Evolutionary conservation across 2,329 filamentous ascomycete species (phyloP).

Genomic region (Talaromyces funiculosus): DNA sequence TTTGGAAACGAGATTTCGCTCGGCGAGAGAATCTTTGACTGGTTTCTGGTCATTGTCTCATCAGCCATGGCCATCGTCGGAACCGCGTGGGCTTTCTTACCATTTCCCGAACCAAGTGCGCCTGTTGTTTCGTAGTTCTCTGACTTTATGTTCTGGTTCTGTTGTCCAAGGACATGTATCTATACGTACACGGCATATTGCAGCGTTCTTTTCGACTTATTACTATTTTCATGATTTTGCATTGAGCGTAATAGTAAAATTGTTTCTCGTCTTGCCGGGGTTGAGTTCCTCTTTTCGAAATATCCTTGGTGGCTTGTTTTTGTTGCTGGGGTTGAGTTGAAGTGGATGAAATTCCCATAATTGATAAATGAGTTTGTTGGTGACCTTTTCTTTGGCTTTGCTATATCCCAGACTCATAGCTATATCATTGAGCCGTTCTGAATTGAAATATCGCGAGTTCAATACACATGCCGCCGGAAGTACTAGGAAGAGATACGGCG

Average conservation of each 20-base stretch:
- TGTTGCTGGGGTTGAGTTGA: constrained; percentile 15
- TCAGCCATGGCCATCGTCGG: constrained; percentile 66
- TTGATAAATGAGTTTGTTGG: constrained; percentile 80
- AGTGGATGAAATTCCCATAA: constrained; percentile 59
- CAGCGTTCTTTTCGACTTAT: constrained; percentile 2
- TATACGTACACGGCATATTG: constrained; percentile 1
- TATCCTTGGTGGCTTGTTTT: constrained; percentile 23
- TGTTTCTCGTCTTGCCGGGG: constrained; percentile 72
- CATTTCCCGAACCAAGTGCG: constrained; percentile 28
- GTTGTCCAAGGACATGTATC: neutral
- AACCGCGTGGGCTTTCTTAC: constrained; percentile 83
- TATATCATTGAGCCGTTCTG: constrained; percentile 61
- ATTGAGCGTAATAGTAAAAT: constrained; percentile 72
- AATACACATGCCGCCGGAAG: constrained; percentile 79
- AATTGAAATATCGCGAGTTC: constrained; percentile 86
- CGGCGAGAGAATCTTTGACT: constrained; percentile 61
- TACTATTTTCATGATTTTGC: constrained; percentile 5
- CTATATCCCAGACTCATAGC: constrained; percentile 73
- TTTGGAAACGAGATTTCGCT: constrained; percentile 66
- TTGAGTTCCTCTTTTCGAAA: constrained; percentile 73
- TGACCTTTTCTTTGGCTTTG: constrained; percentile 62
- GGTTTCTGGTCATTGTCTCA: constrained; percentile 64
- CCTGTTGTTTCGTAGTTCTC: neutral
- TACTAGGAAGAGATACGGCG: constrained; percentile 71
- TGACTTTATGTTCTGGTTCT: neutral